A percentile compares a stretch with the other conserved stretches of the same genome.
These are phyloP conservation scores for Chlorella vulgaris DNA, from an alignment of 139 green algal genomes.

Conservation along the genomic window DNA sequence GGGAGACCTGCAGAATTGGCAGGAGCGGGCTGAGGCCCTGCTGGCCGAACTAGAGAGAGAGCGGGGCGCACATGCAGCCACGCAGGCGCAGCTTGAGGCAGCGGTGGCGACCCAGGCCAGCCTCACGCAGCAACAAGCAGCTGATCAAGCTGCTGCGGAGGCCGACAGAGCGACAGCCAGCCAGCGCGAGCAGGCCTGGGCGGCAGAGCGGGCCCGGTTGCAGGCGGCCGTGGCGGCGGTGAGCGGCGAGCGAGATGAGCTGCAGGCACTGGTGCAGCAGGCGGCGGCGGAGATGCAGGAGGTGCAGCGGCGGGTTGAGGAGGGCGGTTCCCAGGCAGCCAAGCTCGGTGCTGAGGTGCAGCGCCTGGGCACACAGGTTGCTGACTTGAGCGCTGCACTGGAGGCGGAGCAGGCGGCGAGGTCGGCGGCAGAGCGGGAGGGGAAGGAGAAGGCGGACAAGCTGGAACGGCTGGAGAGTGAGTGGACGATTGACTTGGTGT, in stretches of 20 bases:
- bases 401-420: conserved; percentile 21
- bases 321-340: conserved; percentile 15
- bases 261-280: conserved; percentile 46
- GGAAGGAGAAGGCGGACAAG: conserved; percentile 35
- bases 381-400: conserved; percentile 2
- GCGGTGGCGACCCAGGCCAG: not conserved
- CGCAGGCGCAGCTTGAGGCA: conserved; percentile 6
- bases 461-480: conserved; percentile 42
- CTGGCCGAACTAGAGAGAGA: conserved; percentile 45
- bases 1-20: conserved; percentile 43
- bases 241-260: conserved; percentile 39
- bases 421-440: conserved; percentile 20
- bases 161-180: conserved; percentile 7
- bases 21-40: conserved; percentile 43
- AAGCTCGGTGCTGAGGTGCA: not conserved
- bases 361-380: not conserved
- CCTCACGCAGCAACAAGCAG: not conserved
- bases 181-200: conserved; percentile 32
- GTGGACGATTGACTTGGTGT: not conserved
- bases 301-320: not conserved
- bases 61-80: not conserved
- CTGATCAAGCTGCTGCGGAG: conserved; percentile 3
- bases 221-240: conserved; percentile 52
- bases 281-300: conserved; percentile 10
- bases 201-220: conserved; percentile 45